Evolutionary conservation across 495 filamentous ascomycete genomes (phyloP).

Genomic region (Parachaetomium inaequale): DNA sequence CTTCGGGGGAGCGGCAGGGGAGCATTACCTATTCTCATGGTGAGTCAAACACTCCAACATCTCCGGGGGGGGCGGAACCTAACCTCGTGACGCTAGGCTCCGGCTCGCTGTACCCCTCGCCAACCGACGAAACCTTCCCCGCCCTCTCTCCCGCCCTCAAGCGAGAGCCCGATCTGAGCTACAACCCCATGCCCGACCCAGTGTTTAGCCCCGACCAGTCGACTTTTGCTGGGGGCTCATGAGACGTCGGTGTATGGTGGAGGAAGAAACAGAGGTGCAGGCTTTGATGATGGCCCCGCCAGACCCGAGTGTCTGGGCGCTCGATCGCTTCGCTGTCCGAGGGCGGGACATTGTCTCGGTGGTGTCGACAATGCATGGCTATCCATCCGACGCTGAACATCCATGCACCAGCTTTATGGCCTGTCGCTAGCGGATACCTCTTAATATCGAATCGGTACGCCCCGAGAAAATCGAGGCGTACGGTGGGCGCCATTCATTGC

Average conservation of each 20-base stretch:
- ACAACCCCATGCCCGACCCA: constrained; percentile 32
- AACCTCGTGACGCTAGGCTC: background rate
- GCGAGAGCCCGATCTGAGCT: constrained; percentile 27
- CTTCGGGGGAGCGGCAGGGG: constrained; percentile 22
- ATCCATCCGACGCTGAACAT: too few relatives aligned
- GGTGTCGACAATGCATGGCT: too few relatives aligned
- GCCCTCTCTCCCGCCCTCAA: constrained; percentile 21
- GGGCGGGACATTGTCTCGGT: too few relatives aligned
- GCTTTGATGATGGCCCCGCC: too few relatives aligned
- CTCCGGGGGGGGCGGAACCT: background rate
- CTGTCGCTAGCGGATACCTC: too few relatives aligned
- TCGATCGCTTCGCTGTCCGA: too few relatives aligned
- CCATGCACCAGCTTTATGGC: too few relatives aligned
- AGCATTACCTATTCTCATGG: constrained; percentile 32
- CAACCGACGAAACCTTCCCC: constrained; percentile 21
- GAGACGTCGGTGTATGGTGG: background rate
- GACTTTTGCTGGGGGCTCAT: constrained; percentile 16
- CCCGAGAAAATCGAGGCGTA: too few relatives aligned
- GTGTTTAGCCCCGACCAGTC: constrained; percentile 27
- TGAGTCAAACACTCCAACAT: constrained; percentile 12
- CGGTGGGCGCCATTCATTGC: too few relatives aligned
- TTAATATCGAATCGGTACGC: too few relatives aligned
- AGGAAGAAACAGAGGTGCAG: background rate
- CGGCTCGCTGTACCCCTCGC: constrained; percentile 20
- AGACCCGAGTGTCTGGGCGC: too few relatives aligned